These are phyloP conservation scores for Leptographium procerum DNA, from an alignment of 2,329 filamentous ascomycete genomes.

Conservation along the genomic window DNA sequence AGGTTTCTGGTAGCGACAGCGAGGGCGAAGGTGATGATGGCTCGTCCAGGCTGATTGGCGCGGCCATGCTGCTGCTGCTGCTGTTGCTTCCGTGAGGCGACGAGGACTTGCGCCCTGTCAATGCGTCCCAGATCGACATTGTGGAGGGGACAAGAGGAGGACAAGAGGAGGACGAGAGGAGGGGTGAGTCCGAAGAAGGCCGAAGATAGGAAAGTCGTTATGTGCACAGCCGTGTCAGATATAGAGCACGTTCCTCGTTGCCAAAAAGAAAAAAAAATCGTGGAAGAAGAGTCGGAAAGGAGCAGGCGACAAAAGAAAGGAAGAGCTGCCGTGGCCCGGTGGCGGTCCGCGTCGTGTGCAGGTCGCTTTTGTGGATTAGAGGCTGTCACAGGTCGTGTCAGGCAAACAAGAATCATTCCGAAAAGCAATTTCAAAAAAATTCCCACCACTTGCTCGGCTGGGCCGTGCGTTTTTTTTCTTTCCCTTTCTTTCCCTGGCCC, in stretches of 20 bases:
- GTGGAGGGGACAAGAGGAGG: conserved; percentile 9
- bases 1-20: conserved; percentile 40
- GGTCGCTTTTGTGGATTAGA: background rate
- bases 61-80: conserved; percentile 17
- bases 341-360: background rate
- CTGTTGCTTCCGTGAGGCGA: conserved; percentile 6
- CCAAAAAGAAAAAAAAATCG: too few species aligned
- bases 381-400: background rate
- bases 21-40: conserved; percentile 20
- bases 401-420: background rate
- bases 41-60: conserved; percentile 25
- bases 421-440: conserved; percentile 5
- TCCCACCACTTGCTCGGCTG: conserved; percentile 3
- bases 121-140: conserved; percentile 49
- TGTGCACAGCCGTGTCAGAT: background rate
- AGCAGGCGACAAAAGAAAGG: background rate
- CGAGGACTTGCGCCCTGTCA: conserved; percentile 45
- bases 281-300: background rate
- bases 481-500: conserved; percentile 2
- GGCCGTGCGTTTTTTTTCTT: conserved; percentile 9
- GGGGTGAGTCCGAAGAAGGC: background rate
- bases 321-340: background rate
- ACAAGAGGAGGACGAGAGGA: background rate
- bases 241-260: too few species aligned
- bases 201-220: too few species aligned